Evolutionary conservation across 805 yeast species (phyloP).

Genomic region (Myxozyma nipponensis): DNA sequence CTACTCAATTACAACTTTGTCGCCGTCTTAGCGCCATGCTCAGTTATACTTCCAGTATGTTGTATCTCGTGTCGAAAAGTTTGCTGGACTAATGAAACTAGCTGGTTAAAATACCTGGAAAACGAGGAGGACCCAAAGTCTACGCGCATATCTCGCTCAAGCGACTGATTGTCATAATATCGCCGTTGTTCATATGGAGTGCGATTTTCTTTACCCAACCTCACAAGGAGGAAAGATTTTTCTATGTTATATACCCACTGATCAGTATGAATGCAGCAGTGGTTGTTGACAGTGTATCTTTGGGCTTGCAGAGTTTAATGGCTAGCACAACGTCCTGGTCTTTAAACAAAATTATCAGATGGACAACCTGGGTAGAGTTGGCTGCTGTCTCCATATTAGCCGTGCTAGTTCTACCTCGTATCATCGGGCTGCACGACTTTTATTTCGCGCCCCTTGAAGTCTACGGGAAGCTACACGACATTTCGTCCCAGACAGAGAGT

Average conservation of each 20-base stretch:
- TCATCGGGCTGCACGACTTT: slow-evolving; percentile 56
- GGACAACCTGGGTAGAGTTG: background rate
- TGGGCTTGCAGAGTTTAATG: background rate
- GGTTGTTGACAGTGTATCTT: slow-evolving; percentile 33
- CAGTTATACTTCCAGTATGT: slow-evolving; percentile 27
- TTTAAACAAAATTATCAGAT: background rate
- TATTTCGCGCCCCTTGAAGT: slow-evolving; percentile 71
- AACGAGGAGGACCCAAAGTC: too few species aligned
- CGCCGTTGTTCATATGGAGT: slow-evolving; percentile 65
- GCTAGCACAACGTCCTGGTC: background rate
- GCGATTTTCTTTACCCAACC: slow-evolving; percentile 68
- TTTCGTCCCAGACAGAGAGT: slow-evolving; percentile 7
- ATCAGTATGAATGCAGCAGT: slow-evolving; percentile 62
- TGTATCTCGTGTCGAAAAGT: too few species aligned
- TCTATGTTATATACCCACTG: slow-evolving; percentile 79
- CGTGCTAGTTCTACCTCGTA: slow-evolving; percentile 43
- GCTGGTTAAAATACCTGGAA: too few species aligned
- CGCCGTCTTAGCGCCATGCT: slow-evolving; percentile 28
- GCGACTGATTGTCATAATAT: slow-evolving; percentile 32
- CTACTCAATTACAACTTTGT: slow-evolving; percentile 68
- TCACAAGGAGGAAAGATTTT: slow-evolving; percentile 88
- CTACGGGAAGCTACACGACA: slow-evolving; percentile 41
- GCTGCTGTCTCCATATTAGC: background rate
- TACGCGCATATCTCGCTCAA: slow-evolving; percentile 7
- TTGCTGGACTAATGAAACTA: too few species aligned